A percentile compares a stretch with the other conserved stretches of the same genome.
phyloP scores from a whole-genome alignment of 257 asterid genomes.

The Solanum paucissectum region DNA sequence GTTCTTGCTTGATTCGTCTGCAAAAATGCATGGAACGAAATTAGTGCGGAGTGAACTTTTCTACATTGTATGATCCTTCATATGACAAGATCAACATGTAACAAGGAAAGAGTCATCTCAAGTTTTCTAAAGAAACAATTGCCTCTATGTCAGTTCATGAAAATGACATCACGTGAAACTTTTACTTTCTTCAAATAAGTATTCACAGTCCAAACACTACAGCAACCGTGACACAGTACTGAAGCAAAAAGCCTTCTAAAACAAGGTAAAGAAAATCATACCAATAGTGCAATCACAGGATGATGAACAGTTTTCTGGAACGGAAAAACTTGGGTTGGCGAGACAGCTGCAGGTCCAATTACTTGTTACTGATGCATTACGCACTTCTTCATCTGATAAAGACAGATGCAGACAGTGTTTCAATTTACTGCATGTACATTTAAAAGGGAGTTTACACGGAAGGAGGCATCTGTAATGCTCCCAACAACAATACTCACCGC shows the following conservation, averaged over 20 bases:
- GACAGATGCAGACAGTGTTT: not conserved
- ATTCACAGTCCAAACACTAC: not conserved
- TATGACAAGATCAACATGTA: not conserved
- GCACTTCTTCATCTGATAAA: slow-evolving; percentile 22
- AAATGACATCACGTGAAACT: not conserved
- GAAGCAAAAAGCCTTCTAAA: not conserved
- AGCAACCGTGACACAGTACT: not conserved
- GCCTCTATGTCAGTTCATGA: not conserved
- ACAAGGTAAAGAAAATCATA: slow-evolving; percentile 12
- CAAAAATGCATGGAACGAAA: not conserved
- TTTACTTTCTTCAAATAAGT: not conserved
- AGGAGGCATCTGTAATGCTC: not conserved
- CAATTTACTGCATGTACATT: not conserved
- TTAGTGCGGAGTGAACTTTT: not conserved
- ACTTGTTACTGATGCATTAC: slow-evolving; percentile 21
- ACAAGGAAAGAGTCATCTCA: not conserved
- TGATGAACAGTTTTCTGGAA: slow-evolving; percentile 57
- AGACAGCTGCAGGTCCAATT: slow-evolving; percentile 87
- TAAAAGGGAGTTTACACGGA: not conserved
- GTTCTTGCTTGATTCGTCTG: slow-evolving; percentile 39
- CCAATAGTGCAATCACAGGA: slow-evolving; percentile 79
- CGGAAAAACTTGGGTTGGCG: slow-evolving; percentile 15
- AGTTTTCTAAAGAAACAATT: not conserved
- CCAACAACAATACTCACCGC: slow-evolving; percentile 36
- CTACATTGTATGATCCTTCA: not conserved